phyloP scores from a whole-genome alignment of 2,329 filamentous ascomycete species.

The Phaeomoniella chlamydospora region DNA sequence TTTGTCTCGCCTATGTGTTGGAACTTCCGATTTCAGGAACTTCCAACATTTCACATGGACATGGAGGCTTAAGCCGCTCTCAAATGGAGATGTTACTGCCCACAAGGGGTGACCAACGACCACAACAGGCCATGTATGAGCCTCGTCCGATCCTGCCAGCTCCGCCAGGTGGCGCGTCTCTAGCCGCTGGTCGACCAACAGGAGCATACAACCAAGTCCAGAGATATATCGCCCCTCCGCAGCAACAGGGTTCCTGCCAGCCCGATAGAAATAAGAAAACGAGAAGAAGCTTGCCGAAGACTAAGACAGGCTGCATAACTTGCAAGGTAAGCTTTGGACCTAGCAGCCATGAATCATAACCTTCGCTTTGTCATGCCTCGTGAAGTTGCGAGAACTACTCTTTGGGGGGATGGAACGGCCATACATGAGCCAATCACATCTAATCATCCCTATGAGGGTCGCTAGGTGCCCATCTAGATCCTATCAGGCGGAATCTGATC shows the following conservation, averaged over 20 bases:
- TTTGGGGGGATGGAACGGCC: background rate
- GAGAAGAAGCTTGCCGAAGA: conserved; percentile 11
- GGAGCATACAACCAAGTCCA: background rate
- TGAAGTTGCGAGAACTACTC: background rate
- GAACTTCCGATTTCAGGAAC: no score
- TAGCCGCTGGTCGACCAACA: background rate
- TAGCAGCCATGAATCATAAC: conserved; percentile 1
- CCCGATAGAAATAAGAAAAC: conserved; percentile 5
- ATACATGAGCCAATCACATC: no score
- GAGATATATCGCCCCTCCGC: background rate
- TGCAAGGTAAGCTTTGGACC: conserved; percentile 9
- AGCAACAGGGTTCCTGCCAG: background rate
- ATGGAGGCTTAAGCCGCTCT: no score
- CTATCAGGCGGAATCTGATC: background rate
- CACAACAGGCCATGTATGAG: background rate
- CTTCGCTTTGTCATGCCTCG: background rate
- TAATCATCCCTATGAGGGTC: no score
- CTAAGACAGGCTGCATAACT: conserved; percentile 12
- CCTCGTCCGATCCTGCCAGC: background rate
- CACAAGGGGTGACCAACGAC: background rate
- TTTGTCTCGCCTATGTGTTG: no score
- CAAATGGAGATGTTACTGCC: no score
- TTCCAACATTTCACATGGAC: no score
- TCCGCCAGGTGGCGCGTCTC: background rate
- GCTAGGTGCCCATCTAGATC: no score